Conservation (phyloP, 1,284 basidiomycete genomes). For the Sanghuangporus baumii region DNA sequence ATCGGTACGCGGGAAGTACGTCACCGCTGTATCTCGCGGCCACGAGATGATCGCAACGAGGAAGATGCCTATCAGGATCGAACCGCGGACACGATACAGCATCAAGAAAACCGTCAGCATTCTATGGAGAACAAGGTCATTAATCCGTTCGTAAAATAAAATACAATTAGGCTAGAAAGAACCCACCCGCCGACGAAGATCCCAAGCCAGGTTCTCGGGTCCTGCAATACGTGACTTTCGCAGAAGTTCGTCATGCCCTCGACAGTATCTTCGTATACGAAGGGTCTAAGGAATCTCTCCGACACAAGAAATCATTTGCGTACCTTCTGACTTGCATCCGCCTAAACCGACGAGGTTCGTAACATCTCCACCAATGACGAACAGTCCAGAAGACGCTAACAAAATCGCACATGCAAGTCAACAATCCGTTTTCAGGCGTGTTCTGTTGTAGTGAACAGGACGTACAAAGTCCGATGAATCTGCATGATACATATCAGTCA, state of each 20-base stretch:
- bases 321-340: constrained; percentile 61
- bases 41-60: constrained; percentile 85
- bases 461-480: constrained; percentile 61
- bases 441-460: constrained; percentile 13
- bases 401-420: background rate
- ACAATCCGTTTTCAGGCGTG: background rate
- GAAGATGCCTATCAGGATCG: constrained; percentile 80
- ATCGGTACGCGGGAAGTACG: constrained; percentile 73
- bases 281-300: background rate
- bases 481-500: background rate
- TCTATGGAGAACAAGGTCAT: constrained; percentile 27
- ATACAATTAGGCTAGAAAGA: background rate
- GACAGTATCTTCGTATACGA: constrained; percentile 28
- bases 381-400: constrained; percentile 59
- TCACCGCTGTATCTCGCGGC: constrained; percentile 78
- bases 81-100: constrained; percentile 83
- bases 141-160: background rate
- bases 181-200: constrained; percentile 79
- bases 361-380: constrained; percentile 72
- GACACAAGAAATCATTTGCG: constrained; percentile 8
- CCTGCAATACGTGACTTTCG: constrained; percentile 59
- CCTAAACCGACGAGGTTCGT: constrained; percentile 76
- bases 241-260: constrained; percentile 56
- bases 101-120: constrained; percentile 75
- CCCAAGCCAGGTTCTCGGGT: constrained; percentile 84